Conservation (phyloP, 2,329 filamentous ascomycete genomes). For the Metarhizium album region DNA sequence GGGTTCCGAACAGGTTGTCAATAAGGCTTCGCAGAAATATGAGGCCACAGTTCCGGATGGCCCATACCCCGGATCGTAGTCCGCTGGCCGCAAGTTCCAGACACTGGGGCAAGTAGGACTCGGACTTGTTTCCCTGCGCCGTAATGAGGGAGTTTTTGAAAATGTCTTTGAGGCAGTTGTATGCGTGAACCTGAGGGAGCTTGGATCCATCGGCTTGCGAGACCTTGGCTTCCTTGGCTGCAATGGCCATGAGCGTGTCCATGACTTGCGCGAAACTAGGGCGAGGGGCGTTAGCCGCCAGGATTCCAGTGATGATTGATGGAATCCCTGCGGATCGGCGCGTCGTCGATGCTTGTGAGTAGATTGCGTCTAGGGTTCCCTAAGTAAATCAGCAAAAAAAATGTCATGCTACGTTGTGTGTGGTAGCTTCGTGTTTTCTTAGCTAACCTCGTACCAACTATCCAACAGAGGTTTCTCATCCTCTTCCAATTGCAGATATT, state of each 20-base stretch:
- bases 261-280: slow-evolving; percentile 58
- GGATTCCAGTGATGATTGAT: slow-evolving; percentile 70
- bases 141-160: slow-evolving; percentile 75
- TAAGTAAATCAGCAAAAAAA: slow-evolving; percentile 15
- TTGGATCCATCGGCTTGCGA: slow-evolving; percentile 52
- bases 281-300: slow-evolving; percentile 51
- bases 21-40: slow-evolving; percentile 82
- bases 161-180: slow-evolving; percentile 88
- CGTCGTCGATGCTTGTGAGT: slow-evolving; percentile 69
- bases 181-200: slow-evolving; percentile 83
- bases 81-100: slow-evolving; percentile 72
- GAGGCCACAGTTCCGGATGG: slow-evolving; percentile 85
- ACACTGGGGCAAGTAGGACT: slow-evolving; percentile 61
- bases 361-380: slow-evolving; percentile 59
- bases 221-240: slow-evolving; percentile 39
- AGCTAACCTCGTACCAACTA: slow-evolving; percentile 57
- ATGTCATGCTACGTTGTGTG: neutral
- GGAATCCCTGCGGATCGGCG: slow-evolving; percentile 87
- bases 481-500: slow-evolving; percentile 29
- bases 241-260: slow-evolving; percentile 48
- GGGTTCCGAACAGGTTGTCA: slow-evolving; percentile 65
- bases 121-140: slow-evolving; percentile 59
- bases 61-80: slow-evolving; percentile 77
- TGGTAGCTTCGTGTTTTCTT: neutral
- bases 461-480: slow-evolving; percentile 39